Evolutionary conservation across 768 basidiomycete genomes (phyloP).

Genomic region (Exsudoporus frostii): DNA sequence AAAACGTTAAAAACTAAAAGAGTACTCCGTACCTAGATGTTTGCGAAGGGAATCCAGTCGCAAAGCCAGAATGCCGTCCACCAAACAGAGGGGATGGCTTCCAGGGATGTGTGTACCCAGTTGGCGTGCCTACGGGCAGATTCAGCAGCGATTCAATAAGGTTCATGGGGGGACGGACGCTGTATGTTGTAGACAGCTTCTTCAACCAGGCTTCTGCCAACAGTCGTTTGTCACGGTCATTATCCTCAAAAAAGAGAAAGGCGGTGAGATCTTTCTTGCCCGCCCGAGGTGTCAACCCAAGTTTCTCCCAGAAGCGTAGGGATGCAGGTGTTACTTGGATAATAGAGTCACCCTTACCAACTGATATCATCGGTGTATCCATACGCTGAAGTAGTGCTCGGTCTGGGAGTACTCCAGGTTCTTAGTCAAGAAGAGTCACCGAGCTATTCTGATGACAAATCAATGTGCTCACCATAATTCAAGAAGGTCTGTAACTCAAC

Average conservation of each 20-base stretch:
- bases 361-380: constrained; percentile 56
- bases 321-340: constrained; percentile 71
- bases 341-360: constrained; percentile 65
- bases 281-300: constrained; percentile 66
- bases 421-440: constrained; percentile 1
- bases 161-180: constrained; percentile 41
- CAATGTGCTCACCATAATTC: constrained; percentile 30
- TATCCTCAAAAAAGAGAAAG: constrained; percentile 68
- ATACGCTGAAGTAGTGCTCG: constrained; percentile 30
- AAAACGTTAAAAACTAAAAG: background rate
- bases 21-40: constrained; percentile 45
- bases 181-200: constrained; percentile 50
- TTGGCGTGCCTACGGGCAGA: constrained; percentile 48
- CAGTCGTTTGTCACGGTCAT: constrained; percentile 42
- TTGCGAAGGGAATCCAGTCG: constrained; percentile 73
- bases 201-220: constrained; percentile 61
- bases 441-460: background rate
- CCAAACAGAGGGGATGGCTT: constrained; percentile 40
- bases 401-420: background rate
- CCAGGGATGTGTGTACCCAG: constrained; percentile 59
- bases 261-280: constrained; percentile 70
- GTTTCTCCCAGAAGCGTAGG: constrained; percentile 82
- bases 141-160: constrained; percentile 11
- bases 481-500: constrained; percentile 46
- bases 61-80: constrained; percentile 59